These are phyloP conservation scores for Ilyonectria destructans DNA, from an alignment of 2,329 filamentous ascomycete species.

Conservation along the genomic window DNA sequence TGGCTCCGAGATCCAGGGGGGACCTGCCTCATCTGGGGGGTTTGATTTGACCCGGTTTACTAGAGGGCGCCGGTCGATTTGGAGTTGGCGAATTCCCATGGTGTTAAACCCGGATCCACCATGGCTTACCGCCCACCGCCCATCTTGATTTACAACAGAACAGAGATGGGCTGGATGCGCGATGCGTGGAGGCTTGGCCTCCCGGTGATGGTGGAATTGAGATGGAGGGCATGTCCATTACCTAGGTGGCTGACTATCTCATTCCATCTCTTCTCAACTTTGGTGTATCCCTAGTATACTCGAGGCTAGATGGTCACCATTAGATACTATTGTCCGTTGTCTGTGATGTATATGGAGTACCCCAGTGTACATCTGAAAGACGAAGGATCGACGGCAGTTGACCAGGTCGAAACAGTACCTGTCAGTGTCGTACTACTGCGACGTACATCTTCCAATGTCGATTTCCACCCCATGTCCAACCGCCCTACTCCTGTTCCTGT, in stretches of 20 bases:
- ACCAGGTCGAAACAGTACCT: neutral
- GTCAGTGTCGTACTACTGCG: neutral
- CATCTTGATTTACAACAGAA: slow-evolving; percentile 1
- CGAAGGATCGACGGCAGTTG: neutral
- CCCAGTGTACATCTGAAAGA: neutral
- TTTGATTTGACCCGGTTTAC: neutral
- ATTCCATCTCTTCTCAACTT: neutral
- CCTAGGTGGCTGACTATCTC: neutral
- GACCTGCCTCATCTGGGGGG: neutral
- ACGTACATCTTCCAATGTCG: neutral
- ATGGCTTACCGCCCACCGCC: slow-evolving; percentile 13
- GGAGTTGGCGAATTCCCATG: slow-evolving; percentile 6
- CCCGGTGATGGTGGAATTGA: neutral
- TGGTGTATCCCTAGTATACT: no score
- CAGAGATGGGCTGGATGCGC: neutral
- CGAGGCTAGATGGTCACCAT: neutral
- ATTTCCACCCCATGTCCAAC: neutral
- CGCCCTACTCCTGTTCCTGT: slow-evolving; percentile 14
- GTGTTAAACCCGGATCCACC: slow-evolving; percentile 15
- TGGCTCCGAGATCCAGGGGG: slow-evolving; percentile 12
- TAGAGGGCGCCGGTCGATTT: neutral
- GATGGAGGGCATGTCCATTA: neutral
- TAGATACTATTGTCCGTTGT: neutral
- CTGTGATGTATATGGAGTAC: no score
- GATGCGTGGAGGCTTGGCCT: neutral